Base-by-base conservation (phyloP, 129 eudicot genomes). In the Sambucus nigra region DNA sequence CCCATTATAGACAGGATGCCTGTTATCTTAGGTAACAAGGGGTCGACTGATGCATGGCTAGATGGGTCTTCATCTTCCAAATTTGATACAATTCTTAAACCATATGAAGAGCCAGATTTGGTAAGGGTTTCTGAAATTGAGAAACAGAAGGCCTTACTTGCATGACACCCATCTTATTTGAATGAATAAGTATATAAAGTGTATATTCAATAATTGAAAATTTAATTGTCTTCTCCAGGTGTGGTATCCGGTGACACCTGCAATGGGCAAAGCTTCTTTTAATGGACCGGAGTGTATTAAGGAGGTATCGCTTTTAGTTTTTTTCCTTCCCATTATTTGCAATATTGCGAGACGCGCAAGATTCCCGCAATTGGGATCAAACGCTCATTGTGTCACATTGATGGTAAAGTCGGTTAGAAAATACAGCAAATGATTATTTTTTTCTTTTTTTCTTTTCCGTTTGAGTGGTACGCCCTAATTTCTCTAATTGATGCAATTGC, bases 271-370 rank as follows among this genome's bases (percentile, higher is more conserved):
- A 59, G 80, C 94, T 60, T 74, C 99, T 16, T 91, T 82, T 52
- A 82, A 82, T 70, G 95, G 95, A 51, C 95, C 99, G 19, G 99
- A 91, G 65, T 91, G 99, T 85, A 74, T 86, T 60, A 77, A 71
- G 68, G 91, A 91, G 95, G 99, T 88, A 83, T 38, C 59, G n/a
- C 28, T 42, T 25, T 17, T 53, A 51, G 20, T 27, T 19, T 50
- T 35, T 41, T 55, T 15, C 6, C n/a, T n/a, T n/a, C n/a, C n/a
- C n/a, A n/a, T n/a, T n/a, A 54, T 40, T 44, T 44, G 15, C 6
- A 16, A 48, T 49, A 20, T 47, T 61, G 25, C 18, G 18, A 5
- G 18, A 32, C 4, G 35, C 8, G 4, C 4, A 3, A 29, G 8
- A 8, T 8, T 29, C 8, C 4, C 8, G 8, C 35, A 3, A 29